A percentile compares a stretch with the other conserved stretches of the same genome.
Conservation (phyloP, 768 basidiomycete genomes). For the Naganishia kalamii region DNA sequence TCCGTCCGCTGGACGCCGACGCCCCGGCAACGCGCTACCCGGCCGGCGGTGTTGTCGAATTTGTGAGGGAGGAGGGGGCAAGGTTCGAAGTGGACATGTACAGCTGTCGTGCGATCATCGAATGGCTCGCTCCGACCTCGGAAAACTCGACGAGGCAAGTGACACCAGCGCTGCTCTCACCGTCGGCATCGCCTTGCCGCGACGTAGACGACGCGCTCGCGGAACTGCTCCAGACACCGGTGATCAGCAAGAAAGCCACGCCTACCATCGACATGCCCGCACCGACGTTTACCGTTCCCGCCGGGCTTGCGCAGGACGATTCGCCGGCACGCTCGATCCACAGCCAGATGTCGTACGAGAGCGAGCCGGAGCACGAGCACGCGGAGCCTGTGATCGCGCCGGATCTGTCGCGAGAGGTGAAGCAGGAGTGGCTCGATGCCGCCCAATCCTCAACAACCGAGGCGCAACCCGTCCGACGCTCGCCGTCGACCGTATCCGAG, state of each 20-base stretch:
- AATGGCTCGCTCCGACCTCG: neutral
- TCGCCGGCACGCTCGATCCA: slow-evolving; percentile 17
- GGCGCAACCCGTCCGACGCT: neutral
- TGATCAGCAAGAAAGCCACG: neutral
- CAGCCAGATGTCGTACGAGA: slow-evolving; percentile 16
- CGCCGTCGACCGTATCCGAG: neutral
- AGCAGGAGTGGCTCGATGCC: neutral
- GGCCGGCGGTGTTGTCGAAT: neutral
- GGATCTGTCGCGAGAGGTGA: neutral
- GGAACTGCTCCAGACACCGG: neutral
- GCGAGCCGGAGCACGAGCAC: slow-evolving; percentile 1
- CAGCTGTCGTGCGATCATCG: slow-evolving; percentile 17
- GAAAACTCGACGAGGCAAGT: neutral
- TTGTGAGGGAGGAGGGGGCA: neutral
- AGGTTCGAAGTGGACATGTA: slow-evolving; percentile 24
- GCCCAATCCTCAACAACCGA: neutral
- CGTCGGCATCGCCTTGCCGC: neutral
- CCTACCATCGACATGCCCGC: neutral
- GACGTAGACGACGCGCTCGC: neutral
- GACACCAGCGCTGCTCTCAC: neutral
- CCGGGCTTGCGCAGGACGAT: neutral
- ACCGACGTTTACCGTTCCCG: neutral
- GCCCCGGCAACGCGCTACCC: slow-evolving; percentile 11
- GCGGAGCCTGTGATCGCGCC: neutral
- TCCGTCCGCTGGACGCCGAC: neutral